Evolutionary conservation across 805 yeast species (phyloP).

Genomic region (Saccharomycopsis babjevae): DNA sequence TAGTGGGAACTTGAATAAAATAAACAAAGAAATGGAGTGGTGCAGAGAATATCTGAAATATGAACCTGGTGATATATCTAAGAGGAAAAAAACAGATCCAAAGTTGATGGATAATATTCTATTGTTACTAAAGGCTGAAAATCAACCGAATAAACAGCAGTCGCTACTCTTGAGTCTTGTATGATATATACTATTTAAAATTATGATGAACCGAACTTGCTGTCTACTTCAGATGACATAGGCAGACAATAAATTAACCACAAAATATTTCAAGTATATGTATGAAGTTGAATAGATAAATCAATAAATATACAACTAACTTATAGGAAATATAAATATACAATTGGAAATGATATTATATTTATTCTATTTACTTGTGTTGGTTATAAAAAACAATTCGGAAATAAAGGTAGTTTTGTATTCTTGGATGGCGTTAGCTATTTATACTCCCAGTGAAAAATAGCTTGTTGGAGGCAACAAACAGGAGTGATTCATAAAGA

Average conservation of each 20-base stretch:
- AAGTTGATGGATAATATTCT: neutral
- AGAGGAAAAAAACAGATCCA: neutral
- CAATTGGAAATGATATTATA: neutral
- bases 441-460: neutral
- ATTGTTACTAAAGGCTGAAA: no score
- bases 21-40: no score
- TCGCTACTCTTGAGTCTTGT: no score
- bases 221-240: neutral
- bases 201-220: neutral
- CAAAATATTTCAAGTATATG: neutral
- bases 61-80: no score
- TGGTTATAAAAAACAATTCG: neutral
- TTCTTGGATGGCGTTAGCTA: neutral
- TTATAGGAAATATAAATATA: neutral
- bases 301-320: neutral
- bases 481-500: neutral
- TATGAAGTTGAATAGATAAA: neutral
- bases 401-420: neutral
- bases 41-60: no score
- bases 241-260: neutral
- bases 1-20: no score
- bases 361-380: neutral
- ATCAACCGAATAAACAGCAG: no score
- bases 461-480: neutral
- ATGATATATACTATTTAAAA: no score